Base-by-base conservation (phyloP, 768 basidiomycete species). In the Boletus tomentosulus region DNA sequence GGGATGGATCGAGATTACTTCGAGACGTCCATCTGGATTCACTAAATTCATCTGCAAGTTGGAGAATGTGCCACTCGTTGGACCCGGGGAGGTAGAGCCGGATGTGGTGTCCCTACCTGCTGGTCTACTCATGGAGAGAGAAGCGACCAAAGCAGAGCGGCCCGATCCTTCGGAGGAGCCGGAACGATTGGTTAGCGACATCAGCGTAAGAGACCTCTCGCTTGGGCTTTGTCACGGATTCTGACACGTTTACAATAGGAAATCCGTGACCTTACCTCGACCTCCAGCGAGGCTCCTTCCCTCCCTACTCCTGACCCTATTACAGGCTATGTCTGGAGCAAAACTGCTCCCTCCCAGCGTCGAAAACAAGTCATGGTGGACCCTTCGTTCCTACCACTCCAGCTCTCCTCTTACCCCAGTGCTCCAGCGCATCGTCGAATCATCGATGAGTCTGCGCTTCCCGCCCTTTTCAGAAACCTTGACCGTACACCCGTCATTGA, bases 401-500 rank as follows among this genome's bases (percentile, higher is more conserved):
- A 97, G 59, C 74, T 98, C 15, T 95, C 95, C 4, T 78, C 90
- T 0, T 86, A 83, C 62, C 85, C 85, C 4, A 78, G 73, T 12
- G 46, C 58, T 27, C 68, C 74, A 1, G 61, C 71, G 6, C 70
- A 69, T 31, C 67, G 75, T 54, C 78, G 76, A 50, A 73, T 79
- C 11, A 72, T 86, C 5, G 80, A 85, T 45, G 74, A 81, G 10
- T 74, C 84, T 1, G 69, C 73, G 13, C 77, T 89, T 37, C 71
- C 80, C 4, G 74, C 78, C 27, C 82, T 86, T 55, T 74, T 94
- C 57, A 75, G 78, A 25, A 78, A 78, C 7, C 78, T 98, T 43
- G 93, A 97, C 61, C 76, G 81, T 41, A 87, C 89, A 39, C 95
- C 94, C 0, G 93, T 98, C 61, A 95, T 99, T 56, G 97, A 99